A percentile compares a stretch with the other conserved stretches of the same genome.
These are phyloP conservation scores for Tuber melanosporum DNA, from an alignment of 495 filamentous ascomycete species.

Conservation along the genomic window DNA sequence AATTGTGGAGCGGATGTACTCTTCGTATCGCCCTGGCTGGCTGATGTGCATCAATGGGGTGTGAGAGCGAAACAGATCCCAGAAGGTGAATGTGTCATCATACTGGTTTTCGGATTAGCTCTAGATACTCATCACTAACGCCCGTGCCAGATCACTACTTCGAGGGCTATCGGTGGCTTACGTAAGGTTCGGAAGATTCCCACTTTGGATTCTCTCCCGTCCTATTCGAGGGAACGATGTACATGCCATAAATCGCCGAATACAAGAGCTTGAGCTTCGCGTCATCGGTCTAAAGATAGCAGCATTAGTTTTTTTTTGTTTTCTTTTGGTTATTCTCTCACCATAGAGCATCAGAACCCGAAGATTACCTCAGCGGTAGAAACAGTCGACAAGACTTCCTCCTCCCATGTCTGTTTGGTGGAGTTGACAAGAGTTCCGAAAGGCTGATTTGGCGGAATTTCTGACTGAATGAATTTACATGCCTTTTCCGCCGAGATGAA, in stretches of 20 bases:
- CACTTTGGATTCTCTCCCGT: constrained; percentile 67
- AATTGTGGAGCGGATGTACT: constrained; percentile 61
- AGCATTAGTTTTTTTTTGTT: neutral
- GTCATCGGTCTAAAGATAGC: constrained; percentile 44
- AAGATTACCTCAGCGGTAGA: constrained; percentile 49
- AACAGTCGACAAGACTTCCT: constrained; percentile 57
- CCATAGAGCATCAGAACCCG: neutral
- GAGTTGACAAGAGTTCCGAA: constrained; percentile 49
- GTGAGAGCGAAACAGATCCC: constrained; percentile 58
- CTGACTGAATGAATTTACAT: constrained; percentile 53
- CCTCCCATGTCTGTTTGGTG: constrained; percentile 54
- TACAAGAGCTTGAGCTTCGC: constrained; percentile 58
- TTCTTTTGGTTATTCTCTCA: neutral
- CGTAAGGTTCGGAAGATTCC: constrained; percentile 59
- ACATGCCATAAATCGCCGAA: constrained; percentile 62
- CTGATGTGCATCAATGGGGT: constrained; percentile 61
- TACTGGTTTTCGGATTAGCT: constrained; percentile 41
- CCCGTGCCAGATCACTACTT: neutral
- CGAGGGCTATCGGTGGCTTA: neutral
- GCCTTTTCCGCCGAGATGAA: constrained; percentile 61
- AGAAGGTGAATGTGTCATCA: constrained; percentile 54
- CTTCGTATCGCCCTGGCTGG: constrained; percentile 54
- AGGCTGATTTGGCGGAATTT: constrained; percentile 52
- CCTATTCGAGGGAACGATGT: constrained; percentile 62
- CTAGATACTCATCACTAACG: neutral